Evolutionary conservation across 768 basidiomycete species (phyloP).

Genomic region (Zangia roseola): DNA sequence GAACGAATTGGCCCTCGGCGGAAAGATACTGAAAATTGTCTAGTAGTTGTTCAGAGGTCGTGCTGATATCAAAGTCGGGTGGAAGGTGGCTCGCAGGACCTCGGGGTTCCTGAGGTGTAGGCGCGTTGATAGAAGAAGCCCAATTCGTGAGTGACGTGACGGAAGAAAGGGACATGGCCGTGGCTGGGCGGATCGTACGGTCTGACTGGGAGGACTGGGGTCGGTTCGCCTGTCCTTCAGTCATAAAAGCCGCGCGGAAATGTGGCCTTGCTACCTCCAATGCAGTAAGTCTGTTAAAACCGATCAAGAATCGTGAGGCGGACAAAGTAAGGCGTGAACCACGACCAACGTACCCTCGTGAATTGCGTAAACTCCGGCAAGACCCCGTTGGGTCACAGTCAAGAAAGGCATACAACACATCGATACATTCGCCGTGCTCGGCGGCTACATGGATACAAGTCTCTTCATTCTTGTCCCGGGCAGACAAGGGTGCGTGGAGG

Average conservation of each 20-base stretch:
- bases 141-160: conserved; percentile 45
- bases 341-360: conserved; percentile 56
- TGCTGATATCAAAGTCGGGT: conserved; percentile 45
- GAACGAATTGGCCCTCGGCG: conserved; percentile 38
- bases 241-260: conserved; percentile 60
- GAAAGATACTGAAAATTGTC: conserved; percentile 54
- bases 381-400: conserved; percentile 59
- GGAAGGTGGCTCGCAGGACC: conserved; percentile 37
- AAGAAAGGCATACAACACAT: conserved; percentile 61
- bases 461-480: conserved; percentile 64
- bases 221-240: conserved; percentile 46
- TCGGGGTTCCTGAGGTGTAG: conserved; percentile 24
- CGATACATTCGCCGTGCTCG: conserved; percentile 65
- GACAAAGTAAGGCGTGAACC: not conserved
- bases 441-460: conserved; percentile 82
- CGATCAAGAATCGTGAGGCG: not conserved
- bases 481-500: conserved; percentile 66
- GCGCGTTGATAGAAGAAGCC: conserved; percentile 16
- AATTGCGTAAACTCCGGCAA: conserved; percentile 62
- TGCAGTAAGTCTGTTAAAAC: conserved; percentile 46
- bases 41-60: conserved; percentile 48
- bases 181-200: conserved; percentile 50
- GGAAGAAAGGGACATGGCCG: conserved; percentile 44
- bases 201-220: conserved; percentile 54
- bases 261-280: conserved; percentile 67